Percentiles rank a stretch among this genome's conserved stretches.
These are phyloP conservation scores for Abrus precatorius DNA, from an alignment of 306 rosid species.

Conservation along the genomic window DNA sequence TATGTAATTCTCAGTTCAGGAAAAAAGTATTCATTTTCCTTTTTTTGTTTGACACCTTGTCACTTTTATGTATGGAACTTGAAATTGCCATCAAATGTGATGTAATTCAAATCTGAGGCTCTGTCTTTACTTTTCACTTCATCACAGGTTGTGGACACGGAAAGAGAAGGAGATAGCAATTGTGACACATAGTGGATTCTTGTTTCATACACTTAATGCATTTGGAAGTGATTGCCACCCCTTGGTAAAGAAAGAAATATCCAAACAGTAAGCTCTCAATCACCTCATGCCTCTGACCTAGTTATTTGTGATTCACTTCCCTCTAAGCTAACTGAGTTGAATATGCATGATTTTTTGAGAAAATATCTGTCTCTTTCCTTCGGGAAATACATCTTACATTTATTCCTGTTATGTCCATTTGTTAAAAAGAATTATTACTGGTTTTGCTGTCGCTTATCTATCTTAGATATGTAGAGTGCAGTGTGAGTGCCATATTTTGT, in stretches of 20 bases:
- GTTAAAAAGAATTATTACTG: conserved; percentile 1
- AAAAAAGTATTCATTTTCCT: background rate
- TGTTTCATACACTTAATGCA: conserved; percentile 67
- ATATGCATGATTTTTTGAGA: background rate
- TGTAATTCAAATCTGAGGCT: background rate
- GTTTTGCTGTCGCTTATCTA: conserved; percentile 17
- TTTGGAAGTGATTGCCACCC: conserved; percentile 85
- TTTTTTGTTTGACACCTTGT: conserved; percentile 4
- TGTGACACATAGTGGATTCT: conserved; percentile 90
- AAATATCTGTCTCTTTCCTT: conserved; percentile 9
- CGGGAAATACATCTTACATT: background rate
- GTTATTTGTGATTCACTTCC: conserved; percentile 1
- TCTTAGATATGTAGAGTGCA: conserved; percentile 24
- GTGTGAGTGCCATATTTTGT: conserved; percentile 17
- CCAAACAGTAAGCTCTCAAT: conserved; percentile 68
- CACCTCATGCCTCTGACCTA: conserved; percentile 34
- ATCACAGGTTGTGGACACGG: conserved; percentile 83
- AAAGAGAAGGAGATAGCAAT: conserved; percentile 88
- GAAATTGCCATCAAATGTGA: conserved; percentile 10
- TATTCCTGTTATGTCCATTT: conserved; percentile 1
- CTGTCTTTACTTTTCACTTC: conserved; percentile 14
- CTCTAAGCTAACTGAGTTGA: conserved; percentile 13
- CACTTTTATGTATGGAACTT: conserved; percentile 20
- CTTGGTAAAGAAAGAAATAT: conserved; percentile 74
- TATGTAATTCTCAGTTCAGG: conserved; percentile 12